phyloP scores from a whole-genome alignment of 2,329 filamentous ascomycete species.

The Allantophomopsis cytisporea region DNA sequence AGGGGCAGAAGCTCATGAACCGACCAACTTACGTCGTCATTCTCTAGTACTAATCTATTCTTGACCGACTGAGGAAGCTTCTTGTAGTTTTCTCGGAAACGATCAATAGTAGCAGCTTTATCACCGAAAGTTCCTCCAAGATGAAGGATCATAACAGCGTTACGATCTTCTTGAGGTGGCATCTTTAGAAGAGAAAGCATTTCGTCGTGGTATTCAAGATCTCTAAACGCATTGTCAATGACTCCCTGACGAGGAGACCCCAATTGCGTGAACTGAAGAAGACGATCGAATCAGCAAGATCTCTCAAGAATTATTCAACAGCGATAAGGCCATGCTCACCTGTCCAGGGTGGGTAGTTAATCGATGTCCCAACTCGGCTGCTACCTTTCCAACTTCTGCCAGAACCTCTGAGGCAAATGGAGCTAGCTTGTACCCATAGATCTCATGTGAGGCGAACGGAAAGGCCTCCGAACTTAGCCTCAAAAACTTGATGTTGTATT shows the following conservation, averaged over 20 bases:
- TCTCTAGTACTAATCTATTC: constrained; percentile 75
- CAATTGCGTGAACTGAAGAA: constrained; percentile 65
- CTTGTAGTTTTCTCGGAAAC: constrained; percentile 66
- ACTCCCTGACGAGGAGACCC: constrained; percentile 72
- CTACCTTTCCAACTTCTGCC: constrained; percentile 62
- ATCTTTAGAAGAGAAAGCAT: constrained; percentile 66
- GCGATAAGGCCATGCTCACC: constrained; percentile 17
- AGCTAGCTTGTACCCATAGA: constrained; percentile 74
- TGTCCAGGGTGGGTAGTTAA: constrained; percentile 85
- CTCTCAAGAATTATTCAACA: constrained; percentile 3
- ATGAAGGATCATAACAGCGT: constrained; percentile 90
- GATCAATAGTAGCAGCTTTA: constrained; percentile 62
- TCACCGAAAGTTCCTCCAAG: constrained; percentile 88
- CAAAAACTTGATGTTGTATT: constrained; percentile 85
- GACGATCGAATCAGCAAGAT: neutral
- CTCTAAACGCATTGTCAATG: constrained; percentile 62
- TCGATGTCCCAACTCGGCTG: constrained; percentile 67
- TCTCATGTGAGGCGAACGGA: constrained; percentile 79
- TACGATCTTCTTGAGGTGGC: constrained; percentile 63
- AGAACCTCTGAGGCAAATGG: constrained; percentile 72
- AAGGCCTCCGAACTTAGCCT: constrained; percentile 94
- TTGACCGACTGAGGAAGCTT: constrained; percentile 57
- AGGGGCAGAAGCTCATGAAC: constrained; percentile 82
- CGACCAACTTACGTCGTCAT: constrained; percentile 88
- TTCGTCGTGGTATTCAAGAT: constrained; percentile 81